A percentile compares a stretch with the other conserved stretches of the same genome.
Evolutionary conservation across 2,329 filamentous ascomycete species (phyloP).

Genomic region (Neofusicoccum umdonicola): DNA sequence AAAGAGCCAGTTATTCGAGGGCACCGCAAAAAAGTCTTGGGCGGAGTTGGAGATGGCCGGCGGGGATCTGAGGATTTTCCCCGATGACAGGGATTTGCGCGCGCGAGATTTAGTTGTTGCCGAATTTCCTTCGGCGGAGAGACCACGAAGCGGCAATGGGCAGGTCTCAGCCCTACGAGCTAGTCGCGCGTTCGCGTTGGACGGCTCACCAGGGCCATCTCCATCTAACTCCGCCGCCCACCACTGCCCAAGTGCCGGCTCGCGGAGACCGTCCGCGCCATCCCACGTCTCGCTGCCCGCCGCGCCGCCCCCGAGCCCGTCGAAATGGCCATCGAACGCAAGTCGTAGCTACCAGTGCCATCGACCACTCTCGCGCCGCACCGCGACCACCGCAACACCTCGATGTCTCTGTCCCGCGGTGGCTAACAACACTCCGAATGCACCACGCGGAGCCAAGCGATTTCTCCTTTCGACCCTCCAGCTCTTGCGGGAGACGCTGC

Average conservation of each 20-base stretch:
- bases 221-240: constrained; percentile 4
- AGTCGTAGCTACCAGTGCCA: not conserved
- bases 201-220: not conserved
- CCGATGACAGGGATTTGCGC: constrained; percentile 9
- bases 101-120: not conserved
- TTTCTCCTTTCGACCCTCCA: not conserved
- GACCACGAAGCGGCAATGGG: not conserved
- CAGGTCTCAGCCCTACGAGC: constrained; percentile 5
- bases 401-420: not conserved
- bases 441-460: not conserved
- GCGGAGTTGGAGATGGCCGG: not conserved
- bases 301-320: not conserved
- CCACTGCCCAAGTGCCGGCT: not conserved
- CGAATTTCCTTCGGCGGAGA: not conserved
- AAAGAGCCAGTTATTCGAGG: not conserved
- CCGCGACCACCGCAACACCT: constrained; percentile 6
- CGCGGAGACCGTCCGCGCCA: not conserved
- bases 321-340: not conserved
- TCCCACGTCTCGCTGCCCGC: not conserved
- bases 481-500: not conserved
- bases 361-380: not conserved
- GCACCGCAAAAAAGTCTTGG: constrained; percentile 14
- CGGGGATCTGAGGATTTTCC: constrained; percentile 17
- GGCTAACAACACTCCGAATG: not conserved
- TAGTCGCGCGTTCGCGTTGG: constrained; percentile 8